Base-by-base conservation (phyloP, 768 basidiomycete genomes). In the Trametes elegans region DNA sequence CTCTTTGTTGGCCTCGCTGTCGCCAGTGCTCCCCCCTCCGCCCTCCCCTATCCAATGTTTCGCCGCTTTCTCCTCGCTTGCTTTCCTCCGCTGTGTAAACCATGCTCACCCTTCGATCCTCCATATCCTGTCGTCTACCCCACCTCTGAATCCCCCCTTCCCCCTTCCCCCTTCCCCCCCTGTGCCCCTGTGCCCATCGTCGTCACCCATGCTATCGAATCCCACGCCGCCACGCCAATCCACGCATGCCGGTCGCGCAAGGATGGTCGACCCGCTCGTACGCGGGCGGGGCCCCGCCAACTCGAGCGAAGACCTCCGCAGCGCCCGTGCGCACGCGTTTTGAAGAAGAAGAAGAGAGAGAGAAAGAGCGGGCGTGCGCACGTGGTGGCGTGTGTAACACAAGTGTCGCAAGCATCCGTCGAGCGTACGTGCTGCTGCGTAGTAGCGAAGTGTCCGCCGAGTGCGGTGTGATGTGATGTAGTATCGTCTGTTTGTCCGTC, bases 231-330 rank as follows among this genome's bases (percentile, higher is more conserved):
- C 18, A 26, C 23, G 23, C 13, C 29, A 10, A n/a, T 28, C 29
- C 11, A 26, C 41, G 14, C 41, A 5, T 7, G 5, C 24, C 7
- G 1, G 11, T 14, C 40, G 13, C 14, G 18, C 5, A 23, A 8
- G 1, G 7, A 34, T 18, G 24, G 35, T 50, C 49, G 32, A 35
- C 32, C 50, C 40, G 50, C 50, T 52, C 50, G 50, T 52, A 43
- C 50, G 41, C 28, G 50, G 48, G 16, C 48, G 48, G 36, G 48
- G n/a, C 27, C 36, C 48, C 48, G 48, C 31, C 42, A 21, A 13
- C 49, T 51, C 49, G 39, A 51, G 49, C 49, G 49, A 51, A 49
- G 49, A 41, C 27, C 27, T 36, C 24, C n/a, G 26, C n/a, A 27
- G 10, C 27, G 18, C 16, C n/a, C 18, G 21, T 18, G 13, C 3